Evolutionary conservation across 345 rosid species (phyloP).

Genomic region (thale cress (Arabidopsis thaliana)): DNA sequence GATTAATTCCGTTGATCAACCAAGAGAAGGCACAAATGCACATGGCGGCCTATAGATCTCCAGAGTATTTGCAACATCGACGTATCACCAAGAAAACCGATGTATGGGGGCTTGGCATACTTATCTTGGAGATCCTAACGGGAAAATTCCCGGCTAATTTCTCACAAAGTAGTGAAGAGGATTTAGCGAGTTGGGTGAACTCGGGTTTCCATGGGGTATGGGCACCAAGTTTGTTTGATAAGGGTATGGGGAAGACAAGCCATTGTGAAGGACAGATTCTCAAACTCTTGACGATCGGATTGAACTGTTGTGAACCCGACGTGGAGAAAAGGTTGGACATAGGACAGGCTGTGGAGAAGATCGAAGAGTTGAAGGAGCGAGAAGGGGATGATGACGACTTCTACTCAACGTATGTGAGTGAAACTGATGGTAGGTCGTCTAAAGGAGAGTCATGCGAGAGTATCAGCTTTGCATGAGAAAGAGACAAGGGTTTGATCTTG

Average conservation of each 20-base stretch:
- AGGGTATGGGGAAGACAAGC: conserved; percentile 54
- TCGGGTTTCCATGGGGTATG: conserved; percentile 42
- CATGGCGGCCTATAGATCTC: conserved; percentile 95
- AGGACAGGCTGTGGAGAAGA: conserved; percentile 61
- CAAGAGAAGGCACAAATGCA: conserved; percentile 72
- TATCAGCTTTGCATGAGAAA: conserved; percentile 26
- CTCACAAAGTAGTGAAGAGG: conserved; percentile 53
- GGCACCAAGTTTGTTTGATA: conserved; percentile 54
- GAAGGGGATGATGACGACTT: conserved; percentile 58
- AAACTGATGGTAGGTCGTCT: conserved; percentile 51
- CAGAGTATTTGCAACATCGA: conserved; percentile 63
- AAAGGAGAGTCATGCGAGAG: conserved; percentile 42
- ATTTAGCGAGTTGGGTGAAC: conserved; percentile 65
- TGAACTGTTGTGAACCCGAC: conserved; percentile 69
- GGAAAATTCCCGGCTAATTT: conserved; percentile 66
- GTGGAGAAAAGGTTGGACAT: conserved; percentile 79
- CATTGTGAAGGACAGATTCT: conserved; percentile 53
- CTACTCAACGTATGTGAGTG: conserved; percentile 60
- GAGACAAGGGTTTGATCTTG: neutral
- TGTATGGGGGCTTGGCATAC: conserved; percentile 82
- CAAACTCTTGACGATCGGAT: conserved; percentile 65
- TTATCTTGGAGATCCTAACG: conserved; percentile 73
- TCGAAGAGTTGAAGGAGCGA: conserved; percentile 63
- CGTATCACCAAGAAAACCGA: conserved; percentile 90
- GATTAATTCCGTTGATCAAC: conserved; percentile 74